A percentile compares a stretch with the other conserved stretches of the same genome.
These are phyloP conservation scores for Obelidium mucronatum DNA, from an alignment of 192 early-diverging fungal species.

Conservation along the genomic window DNA sequence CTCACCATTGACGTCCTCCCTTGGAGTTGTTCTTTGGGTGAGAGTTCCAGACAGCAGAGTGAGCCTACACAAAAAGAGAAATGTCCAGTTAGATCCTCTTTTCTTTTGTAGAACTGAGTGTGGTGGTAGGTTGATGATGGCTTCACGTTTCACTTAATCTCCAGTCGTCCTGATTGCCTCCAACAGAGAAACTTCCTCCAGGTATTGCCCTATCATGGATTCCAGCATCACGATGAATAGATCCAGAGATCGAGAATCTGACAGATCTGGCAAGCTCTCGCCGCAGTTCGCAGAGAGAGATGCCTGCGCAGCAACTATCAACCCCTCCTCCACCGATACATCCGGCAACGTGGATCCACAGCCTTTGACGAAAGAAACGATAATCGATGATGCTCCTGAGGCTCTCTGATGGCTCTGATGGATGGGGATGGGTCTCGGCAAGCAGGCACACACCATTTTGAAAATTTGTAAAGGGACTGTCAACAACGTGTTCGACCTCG, in stretches of 20 bases:
- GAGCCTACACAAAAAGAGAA: conserved; percentile 63
- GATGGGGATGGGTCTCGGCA: neutral
- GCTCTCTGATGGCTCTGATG: neutral
- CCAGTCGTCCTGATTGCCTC: neutral
- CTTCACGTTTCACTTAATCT: neutral
- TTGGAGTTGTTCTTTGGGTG: conserved; percentile 97
- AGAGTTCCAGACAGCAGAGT: conserved; percentile 97
- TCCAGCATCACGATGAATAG: neutral
- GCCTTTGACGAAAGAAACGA: neutral
- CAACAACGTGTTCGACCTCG: too few species aligned
- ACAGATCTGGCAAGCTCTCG: neutral
- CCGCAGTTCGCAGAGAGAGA: neutral
- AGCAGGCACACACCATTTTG: neutral
- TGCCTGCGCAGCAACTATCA: neutral
- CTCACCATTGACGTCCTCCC: conserved; percentile 96
- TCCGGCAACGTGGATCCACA: neutral
- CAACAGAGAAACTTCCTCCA: neutral
- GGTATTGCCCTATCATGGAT: neutral
- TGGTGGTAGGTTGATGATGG: neutral
- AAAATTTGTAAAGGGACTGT: neutral
- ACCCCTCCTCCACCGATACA: neutral
- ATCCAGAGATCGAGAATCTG: neutral
- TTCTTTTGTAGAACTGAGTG: neutral
- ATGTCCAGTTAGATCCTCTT: neutral
- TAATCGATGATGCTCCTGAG: neutral